Evolutionary conservation across 495 filamentous ascomycete genomes (phyloP).

Genomic region (Neurospora tetrasperma): DNA sequence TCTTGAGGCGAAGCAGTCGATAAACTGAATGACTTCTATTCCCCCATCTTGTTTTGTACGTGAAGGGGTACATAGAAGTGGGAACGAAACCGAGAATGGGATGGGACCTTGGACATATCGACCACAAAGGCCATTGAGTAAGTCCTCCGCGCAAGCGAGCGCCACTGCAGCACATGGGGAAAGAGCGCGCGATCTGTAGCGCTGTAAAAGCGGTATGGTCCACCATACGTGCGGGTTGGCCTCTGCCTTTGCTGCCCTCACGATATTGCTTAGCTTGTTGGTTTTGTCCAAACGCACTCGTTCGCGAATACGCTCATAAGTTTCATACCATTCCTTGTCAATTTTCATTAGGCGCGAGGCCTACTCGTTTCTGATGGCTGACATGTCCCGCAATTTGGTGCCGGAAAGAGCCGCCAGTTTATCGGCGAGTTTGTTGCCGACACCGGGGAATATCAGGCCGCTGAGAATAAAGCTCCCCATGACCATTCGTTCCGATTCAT

Average conservation of each 20-base stretch:
- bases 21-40: background rate
- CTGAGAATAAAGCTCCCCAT: background rate
- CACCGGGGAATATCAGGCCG: background rate
- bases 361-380: background rate
- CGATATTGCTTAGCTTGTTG: background rate
- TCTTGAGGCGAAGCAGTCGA: rapidly evolving
- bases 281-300: background rate
- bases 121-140: background rate
- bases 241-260: background rate
- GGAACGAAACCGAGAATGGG: background rate
- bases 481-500: no score
- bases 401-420: background rate
- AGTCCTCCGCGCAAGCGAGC: background rate
- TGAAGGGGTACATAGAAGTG: background rate
- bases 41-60: background rate
- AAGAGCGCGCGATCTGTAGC: background rate
- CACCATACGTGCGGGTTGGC: background rate
- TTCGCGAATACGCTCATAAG: background rate
- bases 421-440: background rate
- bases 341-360: background rate
- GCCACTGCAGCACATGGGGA: background rate
- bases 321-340: background rate
- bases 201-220: background rate
- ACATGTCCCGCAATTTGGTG: background rate
- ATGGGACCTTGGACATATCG: background rate